Evolutionary conservation across 768 basidiomycete genomes (phyloP).

Genomic region (Phanerochaete carnosa): DNA sequence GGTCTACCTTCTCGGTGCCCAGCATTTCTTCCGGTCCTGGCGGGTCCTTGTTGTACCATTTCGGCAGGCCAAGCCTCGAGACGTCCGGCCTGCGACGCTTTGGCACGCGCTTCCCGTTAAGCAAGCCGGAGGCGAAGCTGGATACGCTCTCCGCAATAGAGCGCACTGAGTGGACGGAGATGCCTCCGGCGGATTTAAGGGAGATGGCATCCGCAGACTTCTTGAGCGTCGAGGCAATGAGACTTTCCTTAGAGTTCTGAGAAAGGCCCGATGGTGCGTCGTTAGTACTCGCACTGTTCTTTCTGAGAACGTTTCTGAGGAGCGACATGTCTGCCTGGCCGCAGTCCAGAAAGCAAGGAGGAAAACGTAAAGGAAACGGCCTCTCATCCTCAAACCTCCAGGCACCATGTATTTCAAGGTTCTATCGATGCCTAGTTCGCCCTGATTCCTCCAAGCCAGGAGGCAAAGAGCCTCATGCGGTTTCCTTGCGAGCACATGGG

Average conservation of each 20-base stretch:
- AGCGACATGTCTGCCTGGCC: constrained; percentile 6
- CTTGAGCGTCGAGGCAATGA: not conserved
- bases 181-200: not conserved
- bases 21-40: constrained; percentile 6
- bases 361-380: not conserved
- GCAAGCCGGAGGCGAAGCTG: constrained; percentile 7
- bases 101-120: constrained; percentile 2
- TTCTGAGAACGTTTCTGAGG: constrained; percentile 6
- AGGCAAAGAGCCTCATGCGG: no score
- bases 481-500: no score
- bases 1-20: constrained; percentile 8
- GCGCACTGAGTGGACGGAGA: not conserved
- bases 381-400: no score
- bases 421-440: no score
- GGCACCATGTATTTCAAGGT: no score
- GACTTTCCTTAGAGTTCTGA: not conserved
- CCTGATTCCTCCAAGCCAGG: no score
- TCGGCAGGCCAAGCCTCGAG: not conserved
- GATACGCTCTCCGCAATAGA: constrained; percentile 10
- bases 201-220: not conserved
- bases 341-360: not conserved
- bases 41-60: constrained; percentile 9
- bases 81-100: constrained; percentile 7
- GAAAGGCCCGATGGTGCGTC: constrained; percentile 3
- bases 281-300: constrained; percentile 5